Evolutionary conservation across 2,329 filamentous ascomycete genomes (phyloP).

Genomic region (Xylariaceae sp.): DNA sequence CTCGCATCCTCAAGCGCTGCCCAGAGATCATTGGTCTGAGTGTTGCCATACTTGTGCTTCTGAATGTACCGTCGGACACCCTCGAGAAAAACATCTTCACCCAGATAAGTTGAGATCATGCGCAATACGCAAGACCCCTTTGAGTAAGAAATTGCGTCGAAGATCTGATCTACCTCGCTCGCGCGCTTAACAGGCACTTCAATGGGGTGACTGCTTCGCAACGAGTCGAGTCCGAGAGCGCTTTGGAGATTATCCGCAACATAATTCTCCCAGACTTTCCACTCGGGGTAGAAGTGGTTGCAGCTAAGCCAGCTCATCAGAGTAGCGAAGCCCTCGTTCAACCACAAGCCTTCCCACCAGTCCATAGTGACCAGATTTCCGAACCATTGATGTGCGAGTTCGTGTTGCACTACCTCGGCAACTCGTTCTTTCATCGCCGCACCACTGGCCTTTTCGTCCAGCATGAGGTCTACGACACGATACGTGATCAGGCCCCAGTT

Average conservation of each 20-base stretch:
- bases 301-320: conserved; percentile 82
- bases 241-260: conserved; percentile 90
- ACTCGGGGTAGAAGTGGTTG: conserved; percentile 94
- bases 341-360: conserved; percentile 96
- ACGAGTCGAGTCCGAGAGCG: conserved; percentile 81
- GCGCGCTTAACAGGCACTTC: conserved; percentile 94
- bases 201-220: conserved; percentile 93
- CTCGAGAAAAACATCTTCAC: conserved; percentile 89
- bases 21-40: conserved; percentile 88
- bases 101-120: conserved; percentile 95
- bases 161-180: conserved; percentile 97
- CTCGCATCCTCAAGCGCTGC: conserved; percentile 81
- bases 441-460: conserved; percentile 88
- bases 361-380: conserved; percentile 98
- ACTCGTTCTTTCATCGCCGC: conserved; percentile 89
- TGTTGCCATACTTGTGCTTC: conserved; percentile 96
- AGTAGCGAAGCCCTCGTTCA: conserved; percentile 90
- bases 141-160: conserved; percentile 95
- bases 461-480: conserved; percentile 83
- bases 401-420: conserved; percentile 94
- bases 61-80: conserved; percentile 88
- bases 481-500: conserved; percentile 98
- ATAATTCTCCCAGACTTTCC: conserved; percentile 97
- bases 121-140: conserved; percentile 94
- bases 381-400: conserved; percentile 97